Conservation (phyloP, 768 basidiomycete genomes). For the Ramaria sp. region DNA sequence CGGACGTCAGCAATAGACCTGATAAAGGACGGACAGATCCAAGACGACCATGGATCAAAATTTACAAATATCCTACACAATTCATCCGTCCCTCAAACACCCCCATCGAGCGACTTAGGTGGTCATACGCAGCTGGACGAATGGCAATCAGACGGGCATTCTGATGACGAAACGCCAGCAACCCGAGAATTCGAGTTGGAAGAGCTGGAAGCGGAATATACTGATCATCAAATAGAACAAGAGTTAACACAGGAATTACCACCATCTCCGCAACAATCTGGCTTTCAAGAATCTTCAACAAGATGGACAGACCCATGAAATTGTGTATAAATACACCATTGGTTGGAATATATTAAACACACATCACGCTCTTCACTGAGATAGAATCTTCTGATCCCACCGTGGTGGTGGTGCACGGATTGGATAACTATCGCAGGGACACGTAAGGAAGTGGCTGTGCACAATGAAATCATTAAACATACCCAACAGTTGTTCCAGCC, state of each 20-base stretch:
- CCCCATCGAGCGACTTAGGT: background rate
- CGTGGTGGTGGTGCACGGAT: constrained; percentile 32
- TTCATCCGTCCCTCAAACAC: background rate
- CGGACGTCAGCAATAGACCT: background rate
- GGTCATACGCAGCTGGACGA: background rate
- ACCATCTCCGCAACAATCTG: background rate
- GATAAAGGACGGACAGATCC: background rate
- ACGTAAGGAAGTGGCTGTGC: background rate
- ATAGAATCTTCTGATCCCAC: constrained; percentile 16
- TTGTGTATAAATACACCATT: background rate
- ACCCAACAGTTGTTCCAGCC: constrained; percentile 71
- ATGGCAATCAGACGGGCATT: background rate
- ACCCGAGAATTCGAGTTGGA: background rate
- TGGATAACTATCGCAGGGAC: constrained; percentile 26
- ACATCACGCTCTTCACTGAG: too few relatives aligned
- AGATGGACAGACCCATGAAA: background rate
- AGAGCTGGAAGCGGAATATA: background rate
- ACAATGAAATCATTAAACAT: constrained; percentile 18
- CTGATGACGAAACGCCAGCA: background rate
- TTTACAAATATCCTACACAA: background rate
- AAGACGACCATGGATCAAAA: background rate
- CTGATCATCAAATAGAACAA: background rate
- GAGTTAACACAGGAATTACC: background rate
- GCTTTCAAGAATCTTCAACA: constrained; percentile 4
- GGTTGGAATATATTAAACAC: background rate